A percentile compares a stretch with the other conserved stretches of the same genome.
phyloP scores from a whole-genome alignment of 495 filamentous ascomycete genomes.

The Penicillium argentinense region DNA sequence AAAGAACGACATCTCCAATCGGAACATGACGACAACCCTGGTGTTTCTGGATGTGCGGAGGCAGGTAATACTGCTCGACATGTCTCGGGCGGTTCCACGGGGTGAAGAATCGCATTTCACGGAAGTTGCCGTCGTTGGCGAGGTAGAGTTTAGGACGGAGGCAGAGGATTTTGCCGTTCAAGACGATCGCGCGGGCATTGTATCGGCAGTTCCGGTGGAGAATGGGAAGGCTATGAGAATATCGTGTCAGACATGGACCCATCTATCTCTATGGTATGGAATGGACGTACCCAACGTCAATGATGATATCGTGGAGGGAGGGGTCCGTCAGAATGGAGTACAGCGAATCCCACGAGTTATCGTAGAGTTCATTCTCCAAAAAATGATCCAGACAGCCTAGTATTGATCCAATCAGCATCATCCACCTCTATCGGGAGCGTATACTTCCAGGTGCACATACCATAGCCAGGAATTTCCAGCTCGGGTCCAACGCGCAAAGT shows the following conservation, averaged over 20 bases:
- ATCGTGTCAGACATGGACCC: background rate
- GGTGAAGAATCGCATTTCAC: conserved; percentile 56
- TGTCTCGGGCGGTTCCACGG: conserved; percentile 57
- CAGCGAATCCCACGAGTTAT: conserved; percentile 12
- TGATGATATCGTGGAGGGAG: conserved; percentile 8
- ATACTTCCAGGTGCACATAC: too few relatives aligned
- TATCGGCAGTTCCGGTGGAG: conserved; percentile 12
- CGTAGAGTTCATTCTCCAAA: conserved; percentile 11
- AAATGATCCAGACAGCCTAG: conserved; percentile 14
- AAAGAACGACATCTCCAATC: conserved; percentile 74
- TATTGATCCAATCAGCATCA: background rate
- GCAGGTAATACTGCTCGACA: conserved; percentile 70
- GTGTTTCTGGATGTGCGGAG: conserved; percentile 56
- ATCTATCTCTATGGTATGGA: background rate
- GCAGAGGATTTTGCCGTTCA: conserved; percentile 64
- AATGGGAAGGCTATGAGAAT: conserved; percentile 1
- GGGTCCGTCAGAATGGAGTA: conserved; percentile 13
- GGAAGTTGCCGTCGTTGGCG: conserved; percentile 52
- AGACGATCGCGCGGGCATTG: conserved; percentile 50
- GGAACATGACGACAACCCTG: conserved; percentile 59
- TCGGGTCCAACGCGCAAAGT: conserved; percentile 12
- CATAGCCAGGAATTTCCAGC: conserved; percentile 13
- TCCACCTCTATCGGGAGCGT: too few relatives aligned
- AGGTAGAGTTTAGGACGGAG: conserved; percentile 81
- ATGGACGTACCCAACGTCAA: conserved; percentile 5